Base-by-base conservation (phyloP, 306 rosid genomes). In the Medicago lupulina region DNA sequence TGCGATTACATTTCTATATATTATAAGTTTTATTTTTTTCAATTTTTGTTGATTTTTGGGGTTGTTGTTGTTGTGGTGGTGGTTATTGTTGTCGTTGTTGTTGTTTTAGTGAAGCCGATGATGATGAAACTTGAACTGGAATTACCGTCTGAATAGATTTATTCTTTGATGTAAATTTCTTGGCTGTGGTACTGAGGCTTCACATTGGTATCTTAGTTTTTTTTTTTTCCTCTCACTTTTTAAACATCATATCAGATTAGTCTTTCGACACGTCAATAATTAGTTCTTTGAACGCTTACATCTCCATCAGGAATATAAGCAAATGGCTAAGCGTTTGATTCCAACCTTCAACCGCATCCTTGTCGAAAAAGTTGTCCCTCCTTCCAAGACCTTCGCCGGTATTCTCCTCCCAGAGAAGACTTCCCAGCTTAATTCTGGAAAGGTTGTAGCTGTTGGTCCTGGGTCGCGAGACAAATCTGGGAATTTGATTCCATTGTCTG, bases 321-420 rank as follows among this genome's bases (percentile, higher is more conserved):
- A 72, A 53, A 93, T 93, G 98, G 98, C 98, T 2, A 94, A 74
- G 87, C 96, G 98, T 41, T 77, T 94, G 74, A 85, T 94, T 53
- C 98, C 98, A 1, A 86, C 69, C 49, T 75, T 94, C 73, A 93
- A 89, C 79, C 94, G 98, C 25, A 81, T 93, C 18, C 87, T 94
- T 40, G 47, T 91, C 2, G 98, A 94, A 91, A 94, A 94, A 71
- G 79, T 94, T 25, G 50, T 87, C 8, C 97, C 93, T 9, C 97
- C 98, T 3, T 83, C 96, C 71, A 91, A 94, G 59, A 94, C 98
- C 50, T 75, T 82, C 23, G 85, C 90, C 0, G 98, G 98, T 39
- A 88, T 94, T 81, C 96, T 94, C 51, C 88, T 94, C 28, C 98
- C 97, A 0, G 98, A 91, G 70, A 85, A 88, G 28, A 74, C 97